Evolutionary conservation across 208 protist species (phyloP), one percentile per base, ranked within the genome.

Genomic region (Angomonas deanei): DNA sequence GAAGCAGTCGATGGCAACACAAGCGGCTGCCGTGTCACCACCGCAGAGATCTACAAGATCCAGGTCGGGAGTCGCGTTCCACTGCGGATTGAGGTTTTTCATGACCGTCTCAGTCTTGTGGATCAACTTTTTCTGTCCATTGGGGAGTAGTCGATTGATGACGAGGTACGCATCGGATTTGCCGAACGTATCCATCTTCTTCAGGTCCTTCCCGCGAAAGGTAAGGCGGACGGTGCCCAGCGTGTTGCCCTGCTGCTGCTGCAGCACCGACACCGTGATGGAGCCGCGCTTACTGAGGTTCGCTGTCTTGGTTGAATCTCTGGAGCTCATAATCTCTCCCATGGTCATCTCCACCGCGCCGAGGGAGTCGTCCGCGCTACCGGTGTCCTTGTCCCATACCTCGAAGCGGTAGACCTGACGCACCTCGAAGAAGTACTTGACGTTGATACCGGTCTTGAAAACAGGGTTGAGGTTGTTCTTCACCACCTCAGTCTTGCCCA

Each of bases 141-240:
- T 61, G 0, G 66, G 63, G 13, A 77, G 55, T 8, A 48, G 34
- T 10, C 70, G 66, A 27, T 46, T 33, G 4, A 80, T 21, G 30
- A 64, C 11, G 39, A 80, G 64, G 53, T 68, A 74, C 21, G 68
- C 60, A 47, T 79, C 74, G 1, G 74, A 69, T 56, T 74, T 77
- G 46, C 66, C 48, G 42, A 81, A 74, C n/a, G 74, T 24, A 32
- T 77, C 54, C 75, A 81, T 81, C 60, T 77, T 77, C 64, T 76
- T 77, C 13, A 77, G 66, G 21, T 68, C 34, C 0, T 65, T 42
- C 10, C 75, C 75, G 21, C 61, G 30, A 31, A 81, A 57, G 5
- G 0, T 47, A 8, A 77, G 30, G 0, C 53, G 6, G 21, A 74
- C 47, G 11, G 64, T 70, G 55, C 71, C 71, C 34, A 59, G 39